phyloP scores from a whole-genome alignment of 345 rosid species.

The Brassica incana region DNA sequence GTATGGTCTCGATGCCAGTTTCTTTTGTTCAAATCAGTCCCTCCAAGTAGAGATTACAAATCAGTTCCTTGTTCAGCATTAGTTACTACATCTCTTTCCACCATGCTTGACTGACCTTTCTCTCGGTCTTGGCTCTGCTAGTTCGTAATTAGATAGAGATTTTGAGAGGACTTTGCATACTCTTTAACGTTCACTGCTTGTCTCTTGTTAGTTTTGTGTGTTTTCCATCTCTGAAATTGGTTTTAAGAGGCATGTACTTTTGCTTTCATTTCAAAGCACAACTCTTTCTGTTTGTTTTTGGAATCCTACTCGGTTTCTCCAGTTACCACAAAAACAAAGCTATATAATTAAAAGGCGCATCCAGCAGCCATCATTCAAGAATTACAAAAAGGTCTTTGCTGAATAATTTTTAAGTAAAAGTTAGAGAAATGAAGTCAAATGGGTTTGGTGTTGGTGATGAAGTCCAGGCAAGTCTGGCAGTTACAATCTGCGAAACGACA shows the following conservation, averaged over 20 bases:
- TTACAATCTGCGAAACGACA: conserved; percentile 88
- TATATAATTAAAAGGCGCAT: background rate
- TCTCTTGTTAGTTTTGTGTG: background rate
- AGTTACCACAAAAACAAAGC: background rate
- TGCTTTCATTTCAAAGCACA: background rate
- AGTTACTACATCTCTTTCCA: background rate
- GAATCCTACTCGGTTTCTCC: background rate
- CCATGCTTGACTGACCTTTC: background rate
- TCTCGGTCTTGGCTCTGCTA: background rate
- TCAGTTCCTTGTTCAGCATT: background rate
- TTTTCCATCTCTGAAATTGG: background rate
- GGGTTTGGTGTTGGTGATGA: conserved; percentile 46
- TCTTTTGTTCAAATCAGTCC: background rate
- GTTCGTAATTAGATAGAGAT: background rate
- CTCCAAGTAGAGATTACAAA: background rate
- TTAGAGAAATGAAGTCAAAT: conserved; percentile 14
- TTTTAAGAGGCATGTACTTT: background rate
- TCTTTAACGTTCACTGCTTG: conserved; percentile 1
- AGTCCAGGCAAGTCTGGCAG: conserved; percentile 95
- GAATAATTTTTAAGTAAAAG: background rate
- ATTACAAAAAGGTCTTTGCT: background rate
- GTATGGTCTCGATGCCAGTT: background rate
- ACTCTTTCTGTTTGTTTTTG: background rate
- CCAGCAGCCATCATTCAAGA: background rate
- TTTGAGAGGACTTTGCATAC: background rate